Evolutionary conservation across 345 rosid genomes (phyloP).

Genomic region (Erodium maritimum): DNA sequence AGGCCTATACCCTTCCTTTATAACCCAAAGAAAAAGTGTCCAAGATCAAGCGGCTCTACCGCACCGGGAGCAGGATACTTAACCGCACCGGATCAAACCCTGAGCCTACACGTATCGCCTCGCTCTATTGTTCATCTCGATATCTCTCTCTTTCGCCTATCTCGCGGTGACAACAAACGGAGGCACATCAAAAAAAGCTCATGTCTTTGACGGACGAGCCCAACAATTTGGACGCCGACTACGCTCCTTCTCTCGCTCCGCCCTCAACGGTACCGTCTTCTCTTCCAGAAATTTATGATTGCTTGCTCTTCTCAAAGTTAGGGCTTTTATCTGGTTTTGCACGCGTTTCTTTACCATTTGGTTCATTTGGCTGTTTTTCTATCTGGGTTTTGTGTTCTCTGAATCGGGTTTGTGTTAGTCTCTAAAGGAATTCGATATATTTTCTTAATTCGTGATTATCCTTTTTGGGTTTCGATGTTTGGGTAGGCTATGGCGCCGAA

Average conservation of each 20-base stretch:
- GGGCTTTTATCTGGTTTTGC: background rate
- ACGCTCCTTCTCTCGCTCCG: background rate
- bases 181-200: no score
- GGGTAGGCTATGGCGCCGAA: slow-evolving; percentile 48
- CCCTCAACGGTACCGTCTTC: background rate
- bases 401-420: background rate
- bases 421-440: background rate
- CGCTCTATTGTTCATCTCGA: no score
- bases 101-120: no score
- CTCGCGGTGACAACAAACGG: no score
- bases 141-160: no score
- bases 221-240: background rate
- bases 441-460: background rate
- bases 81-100: no score
- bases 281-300: background rate
- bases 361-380: background rate
- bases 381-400: background rate
- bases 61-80: no score
- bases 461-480: background rate
- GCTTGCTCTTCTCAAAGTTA: no score
- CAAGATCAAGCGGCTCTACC: no score
- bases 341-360: background rate
- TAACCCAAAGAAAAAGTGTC: no score
- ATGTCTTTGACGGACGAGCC: background rate
- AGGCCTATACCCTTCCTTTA: no score